These are phyloP conservation scores for Cladosporium sp. DNA, from an alignment of 2,329 filamentous ascomycete genomes.

Conservation along the genomic window DNA sequence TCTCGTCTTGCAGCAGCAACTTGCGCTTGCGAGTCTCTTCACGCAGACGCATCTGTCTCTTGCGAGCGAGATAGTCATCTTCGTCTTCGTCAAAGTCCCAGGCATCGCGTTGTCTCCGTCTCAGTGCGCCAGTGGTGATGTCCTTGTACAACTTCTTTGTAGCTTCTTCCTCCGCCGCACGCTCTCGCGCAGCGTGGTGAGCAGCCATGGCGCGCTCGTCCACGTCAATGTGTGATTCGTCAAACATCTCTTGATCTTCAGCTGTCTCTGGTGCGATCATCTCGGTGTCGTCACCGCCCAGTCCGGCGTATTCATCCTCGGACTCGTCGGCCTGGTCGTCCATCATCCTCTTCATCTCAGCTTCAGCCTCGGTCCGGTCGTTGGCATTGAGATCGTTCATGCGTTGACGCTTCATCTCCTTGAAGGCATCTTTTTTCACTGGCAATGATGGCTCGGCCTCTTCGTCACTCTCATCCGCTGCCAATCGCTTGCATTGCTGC, in stretches of 20 bases:
- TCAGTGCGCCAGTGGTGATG: conserved; percentile 83
- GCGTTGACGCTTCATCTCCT: conserved; percentile 68
- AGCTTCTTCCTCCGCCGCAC: conserved; percentile 78
- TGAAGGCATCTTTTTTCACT: conserved; percentile 60
- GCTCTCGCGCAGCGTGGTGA: conserved; percentile 80
- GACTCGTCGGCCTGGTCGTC: conserved; percentile 96
- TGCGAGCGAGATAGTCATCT: conserved; percentile 74
- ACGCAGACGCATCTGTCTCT: conserved; percentile 76
- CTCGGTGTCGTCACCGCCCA: conserved; percentile 76
- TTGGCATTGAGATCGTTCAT: conserved; percentile 44
- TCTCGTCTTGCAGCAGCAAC: conserved; percentile 83
- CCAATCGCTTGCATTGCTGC: conserved; percentile 41
- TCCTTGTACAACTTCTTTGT: conserved; percentile 92
- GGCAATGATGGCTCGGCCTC: conserved; percentile 43
- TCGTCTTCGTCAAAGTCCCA: conserved; percentile 80
- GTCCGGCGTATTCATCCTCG: conserved; percentile 94
- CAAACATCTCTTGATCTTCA: conserved; percentile 84
- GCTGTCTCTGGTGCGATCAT: conserved; percentile 73
- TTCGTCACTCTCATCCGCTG: conserved; percentile 48
- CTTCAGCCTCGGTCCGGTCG: conserved; percentile 58
- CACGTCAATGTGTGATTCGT: conserved; percentile 72
- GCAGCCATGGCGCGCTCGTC: conserved; percentile 82
- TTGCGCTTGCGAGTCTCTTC: conserved; percentile 92
- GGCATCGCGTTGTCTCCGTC: conserved; percentile 72
- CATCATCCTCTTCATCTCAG: conserved; percentile 85